phyloP scores from a whole-genome alignment of 139 green algal genomes.

The Chlamydomonas asymmetrica region DNA sequence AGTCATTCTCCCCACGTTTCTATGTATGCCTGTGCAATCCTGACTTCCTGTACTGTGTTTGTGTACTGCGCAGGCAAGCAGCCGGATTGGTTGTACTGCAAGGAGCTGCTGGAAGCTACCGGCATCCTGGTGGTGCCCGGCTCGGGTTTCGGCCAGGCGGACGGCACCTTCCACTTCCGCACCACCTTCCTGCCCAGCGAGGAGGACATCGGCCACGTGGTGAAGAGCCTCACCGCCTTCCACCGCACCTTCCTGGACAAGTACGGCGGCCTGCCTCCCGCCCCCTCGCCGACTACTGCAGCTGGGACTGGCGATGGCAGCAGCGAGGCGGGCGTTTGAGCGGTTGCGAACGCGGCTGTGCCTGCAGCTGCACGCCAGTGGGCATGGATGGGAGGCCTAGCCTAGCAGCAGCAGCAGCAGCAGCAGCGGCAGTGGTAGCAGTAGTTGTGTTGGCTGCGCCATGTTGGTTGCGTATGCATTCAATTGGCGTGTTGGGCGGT shows the following conservation, averaged over 20 bases:
- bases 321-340: too few relatives aligned
- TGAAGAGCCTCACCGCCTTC: constrained; percentile 69
- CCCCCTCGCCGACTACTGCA: too few relatives aligned
- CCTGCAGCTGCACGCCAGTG: too few relatives aligned
- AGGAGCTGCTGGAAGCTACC: constrained; percentile 80
- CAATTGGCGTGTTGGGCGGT: too few relatives aligned
- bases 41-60: background rate
- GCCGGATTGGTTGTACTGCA: constrained; percentile 94
- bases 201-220: constrained; percentile 74
- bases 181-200: constrained; percentile 85
- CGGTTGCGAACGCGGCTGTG: too few relatives aligned
- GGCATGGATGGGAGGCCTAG: too few relatives aligned
- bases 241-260: constrained; percentile 76
- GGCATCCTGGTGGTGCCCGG: constrained; percentile 93
- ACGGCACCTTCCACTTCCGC: constrained; percentile 73
- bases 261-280: constrained; percentile 51
- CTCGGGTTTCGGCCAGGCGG: constrained; percentile 84
- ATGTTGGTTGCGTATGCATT: too few relatives aligned
- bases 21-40: background rate
- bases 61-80: constrained; percentile 68
- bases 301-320: too few relatives aligned
- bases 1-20: background rate
- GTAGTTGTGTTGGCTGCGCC: too few relatives aligned
- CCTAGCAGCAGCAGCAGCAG: too few relatives aligned
- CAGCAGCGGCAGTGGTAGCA: too few relatives aligned